Conservation (phyloP, 495 filamentous ascomycete genomes). For the Penicillium lividum region DNA sequence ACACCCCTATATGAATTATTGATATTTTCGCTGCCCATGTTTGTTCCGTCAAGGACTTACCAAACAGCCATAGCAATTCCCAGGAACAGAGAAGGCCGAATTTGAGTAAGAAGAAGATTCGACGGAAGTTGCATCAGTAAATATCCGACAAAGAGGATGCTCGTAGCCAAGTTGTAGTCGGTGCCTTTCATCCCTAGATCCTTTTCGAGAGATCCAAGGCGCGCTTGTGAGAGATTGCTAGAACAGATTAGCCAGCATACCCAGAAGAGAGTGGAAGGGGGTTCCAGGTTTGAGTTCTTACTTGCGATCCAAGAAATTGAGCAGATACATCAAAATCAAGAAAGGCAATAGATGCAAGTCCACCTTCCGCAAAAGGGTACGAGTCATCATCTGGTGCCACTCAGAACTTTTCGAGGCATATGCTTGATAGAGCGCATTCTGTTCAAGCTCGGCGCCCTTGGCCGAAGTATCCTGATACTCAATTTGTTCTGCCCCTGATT, state of each 20-base stretch:
- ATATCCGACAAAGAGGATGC: constrained; percentile 71
- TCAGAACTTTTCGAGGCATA: constrained; percentile 33
- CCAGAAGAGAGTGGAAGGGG: not conserved
- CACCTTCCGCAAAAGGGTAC: constrained; percentile 57
- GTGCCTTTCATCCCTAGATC: constrained; percentile 49
- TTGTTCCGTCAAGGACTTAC: constrained; percentile 27
- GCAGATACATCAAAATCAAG: constrained; percentile 69
- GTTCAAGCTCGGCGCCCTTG: constrained; percentile 18
- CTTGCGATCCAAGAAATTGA: constrained; percentile 78
- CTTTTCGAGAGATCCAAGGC: constrained; percentile 46
- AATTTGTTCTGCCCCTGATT: constrained; percentile 18
- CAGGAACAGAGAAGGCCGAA: constrained; percentile 36
- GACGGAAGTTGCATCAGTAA: constrained; percentile 59
- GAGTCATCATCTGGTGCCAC: constrained; percentile 38
- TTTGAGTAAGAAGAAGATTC: constrained; percentile 57
- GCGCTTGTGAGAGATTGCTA: constrained; percentile 38
- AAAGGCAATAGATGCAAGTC: constrained; percentile 61
- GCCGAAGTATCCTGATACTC: constrained; percentile 16
- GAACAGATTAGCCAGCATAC: not conserved
- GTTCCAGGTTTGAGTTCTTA: constrained; percentile 10
- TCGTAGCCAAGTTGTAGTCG: constrained; percentile 59
- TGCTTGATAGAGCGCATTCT: constrained; percentile 35
- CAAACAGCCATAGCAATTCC: constrained; percentile 34
- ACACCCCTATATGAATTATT: constrained; percentile 44
- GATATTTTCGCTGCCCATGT: not conserved